Base-by-base conservation (phyloP, 345 rosid species). In the Geranium rotundifolium region DNA sequence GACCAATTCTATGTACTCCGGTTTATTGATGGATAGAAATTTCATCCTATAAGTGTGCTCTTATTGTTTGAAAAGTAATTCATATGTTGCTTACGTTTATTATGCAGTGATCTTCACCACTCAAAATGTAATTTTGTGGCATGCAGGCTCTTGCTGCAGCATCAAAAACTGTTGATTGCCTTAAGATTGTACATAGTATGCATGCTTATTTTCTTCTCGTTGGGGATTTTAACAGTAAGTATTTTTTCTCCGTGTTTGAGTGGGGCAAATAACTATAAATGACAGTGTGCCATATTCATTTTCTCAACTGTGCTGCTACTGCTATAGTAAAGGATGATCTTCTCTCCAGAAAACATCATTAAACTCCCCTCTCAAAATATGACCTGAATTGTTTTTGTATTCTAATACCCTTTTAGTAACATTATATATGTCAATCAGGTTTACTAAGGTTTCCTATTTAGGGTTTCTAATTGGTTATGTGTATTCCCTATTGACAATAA, bases 121-220 rank as follows among this genome's bases (percentile, higher is more conserved):
- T 19, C 1, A 12, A 17, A 19, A 57, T 19, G 6, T 57, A 57
- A 57, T 12, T 20, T 19, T 63, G 54, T 77, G 64, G 59, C 64
- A 54, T 76, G 72, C 86, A 91, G 98, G 98, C 96, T 62, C 78
- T 90, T 66, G 98, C 98, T 72, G 96, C 97, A 17, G 97, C 97
- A 30, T 90, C 89, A 63, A 93, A 93, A 82, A 93, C 97, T 66
- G 92, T 90, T 71, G 99, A 93, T 71, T 84, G 84, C 73, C 86
- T 85, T 55, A 93, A 93, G 78, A 66, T 80, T 74, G 92, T 88
- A 62, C 99, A 93, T 70, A 88, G 97, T 76, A 75, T 93, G 72
- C 99, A 93, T 71, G 79, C 81, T 65, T 90, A 84, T 77, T 93
- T 93, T 73, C 91, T 93, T 69, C 91, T 83, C 39, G 89, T 82